These are phyloP conservation scores for Fusarium camptoceras DNA, from an alignment of 2,329 filamentous ascomycete genomes.

Conservation along the genomic window DNA sequence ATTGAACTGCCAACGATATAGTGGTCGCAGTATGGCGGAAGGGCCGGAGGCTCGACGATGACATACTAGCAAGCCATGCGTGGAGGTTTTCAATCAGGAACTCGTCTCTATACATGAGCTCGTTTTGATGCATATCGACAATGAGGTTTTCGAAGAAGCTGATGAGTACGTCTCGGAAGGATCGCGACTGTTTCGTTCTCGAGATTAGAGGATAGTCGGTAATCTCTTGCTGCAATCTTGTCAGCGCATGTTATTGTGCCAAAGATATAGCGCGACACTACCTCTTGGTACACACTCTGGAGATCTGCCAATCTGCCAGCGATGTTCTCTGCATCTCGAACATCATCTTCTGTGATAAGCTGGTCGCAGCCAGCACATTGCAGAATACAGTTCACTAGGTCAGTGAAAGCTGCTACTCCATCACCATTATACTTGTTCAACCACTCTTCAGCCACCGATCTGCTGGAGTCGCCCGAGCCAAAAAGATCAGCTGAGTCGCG, in stretches of 20 bases:
- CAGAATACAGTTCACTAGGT: slow-evolving; percentile 75
- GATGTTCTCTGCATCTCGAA: slow-evolving; percentile 89
- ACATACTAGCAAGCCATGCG: slow-evolving; percentile 91
- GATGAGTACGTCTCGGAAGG: slow-evolving; percentile 81
- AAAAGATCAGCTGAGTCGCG: slow-evolving; percentile 69
- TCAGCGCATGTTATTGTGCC: slow-evolving; percentile 44
- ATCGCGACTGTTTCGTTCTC: slow-evolving; percentile 78
- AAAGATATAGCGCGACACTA: slow-evolving; percentile 50
- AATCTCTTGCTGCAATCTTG: slow-evolving; percentile 70
- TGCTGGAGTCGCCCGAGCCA: slow-evolving; percentile 66
- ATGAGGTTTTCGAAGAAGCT: slow-evolving; percentile 84
- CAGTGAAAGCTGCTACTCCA: slow-evolving; percentile 66
- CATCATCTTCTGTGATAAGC: slow-evolving; percentile 82
- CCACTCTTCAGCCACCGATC: slow-evolving; percentile 71
- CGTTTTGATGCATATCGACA: slow-evolving; percentile 82
- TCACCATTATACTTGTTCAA: slow-evolving; percentile 67
- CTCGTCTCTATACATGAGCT: slow-evolving; percentile 80
- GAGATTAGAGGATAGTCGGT: slow-evolving; percentile 93
- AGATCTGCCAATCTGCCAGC: slow-evolving; percentile 82
- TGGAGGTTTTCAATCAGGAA: slow-evolving; percentile 89
- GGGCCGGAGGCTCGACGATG: slow-evolving; percentile 85
- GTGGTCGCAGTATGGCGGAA: slow-evolving; percentile 95
- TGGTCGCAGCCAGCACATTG: slow-evolving; percentile 83
- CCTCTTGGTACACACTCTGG: slow-evolving; percentile 87
- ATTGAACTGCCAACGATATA: slow-evolving; percentile 82